Conservation (phyloP, 257 asterid genomes). For the Salvia rosmarinus region DNA sequence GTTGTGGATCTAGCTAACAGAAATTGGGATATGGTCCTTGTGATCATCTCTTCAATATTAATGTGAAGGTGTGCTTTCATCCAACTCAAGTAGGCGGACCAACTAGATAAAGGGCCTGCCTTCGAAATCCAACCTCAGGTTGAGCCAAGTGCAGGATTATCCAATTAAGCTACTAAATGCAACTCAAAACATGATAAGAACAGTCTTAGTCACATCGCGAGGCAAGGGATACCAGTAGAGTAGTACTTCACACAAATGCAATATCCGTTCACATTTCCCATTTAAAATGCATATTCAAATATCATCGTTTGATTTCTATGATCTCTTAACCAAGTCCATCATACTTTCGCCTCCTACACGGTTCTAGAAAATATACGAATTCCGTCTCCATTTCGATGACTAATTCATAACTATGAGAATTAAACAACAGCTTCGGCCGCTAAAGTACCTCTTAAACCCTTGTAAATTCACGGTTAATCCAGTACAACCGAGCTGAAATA, state of each 20-base stretch:
- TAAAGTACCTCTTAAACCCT: slow-evolving; percentile 31
- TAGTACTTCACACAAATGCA: slow-evolving; percentile 1
- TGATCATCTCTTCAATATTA: background rate
- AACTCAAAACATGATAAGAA: slow-evolving; percentile 10
- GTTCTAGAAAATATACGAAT: background rate
- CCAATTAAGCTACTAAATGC: slow-evolving; percentile 14
- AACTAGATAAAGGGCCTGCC: background rate
- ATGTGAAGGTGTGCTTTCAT: background rate
- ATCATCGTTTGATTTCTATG: background rate
- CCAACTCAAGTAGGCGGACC: background rate
- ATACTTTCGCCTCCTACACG: background rate
- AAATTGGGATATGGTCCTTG: background rate
- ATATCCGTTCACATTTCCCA: background rate
- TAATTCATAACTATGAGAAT: background rate
- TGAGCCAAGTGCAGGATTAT: background rate
- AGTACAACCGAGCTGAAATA: background rate
- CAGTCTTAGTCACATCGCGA: background rate
- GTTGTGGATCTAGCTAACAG: background rate
- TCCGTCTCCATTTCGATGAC: background rate
- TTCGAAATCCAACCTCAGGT: slow-evolving; percentile 7
- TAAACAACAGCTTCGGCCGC: background rate
- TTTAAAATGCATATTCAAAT: background rate
- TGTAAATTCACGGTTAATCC: slow-evolving; percentile 1
- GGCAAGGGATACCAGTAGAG: slow-evolving; percentile 8
- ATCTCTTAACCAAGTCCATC: slow-evolving; percentile 9